Evolutionary conservation across 495 filamentous ascomycete species (phyloP).

Genomic region (Aspergillus diversus): DNA sequence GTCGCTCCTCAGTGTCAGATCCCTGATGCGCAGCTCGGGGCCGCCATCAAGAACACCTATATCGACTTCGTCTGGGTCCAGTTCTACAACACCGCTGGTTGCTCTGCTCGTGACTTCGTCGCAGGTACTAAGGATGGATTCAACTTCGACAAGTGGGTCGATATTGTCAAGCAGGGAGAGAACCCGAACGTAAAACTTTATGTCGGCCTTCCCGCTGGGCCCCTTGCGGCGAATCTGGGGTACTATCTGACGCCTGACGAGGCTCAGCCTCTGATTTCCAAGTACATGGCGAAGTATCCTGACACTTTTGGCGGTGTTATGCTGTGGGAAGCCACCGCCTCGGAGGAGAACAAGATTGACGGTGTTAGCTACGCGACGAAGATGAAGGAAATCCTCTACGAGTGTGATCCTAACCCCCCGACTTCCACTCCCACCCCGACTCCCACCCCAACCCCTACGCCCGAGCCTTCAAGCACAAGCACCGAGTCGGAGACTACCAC

Average conservation of each 20-base stretch:
- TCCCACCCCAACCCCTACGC: conserved; percentile 25
- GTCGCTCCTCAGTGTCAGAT: conserved; percentile 66
- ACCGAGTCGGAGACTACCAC: conserved; percentile 1
- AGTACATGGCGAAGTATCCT: conserved; percentile 53
- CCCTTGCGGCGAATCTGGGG: conserved; percentile 29
- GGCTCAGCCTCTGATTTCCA: conserved; percentile 49
- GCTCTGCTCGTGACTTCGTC: conserved; percentile 54
- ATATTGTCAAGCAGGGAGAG: conserved; percentile 57
- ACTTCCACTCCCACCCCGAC: conserved; percentile 25
- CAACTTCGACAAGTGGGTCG: conserved; percentile 69
- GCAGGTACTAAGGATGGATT: conserved; percentile 52
- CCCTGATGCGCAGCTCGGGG: conserved; percentile 59
- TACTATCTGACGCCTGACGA: conserved; percentile 55
- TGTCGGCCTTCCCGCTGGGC: conserved; percentile 62
- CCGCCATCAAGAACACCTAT: conserved; percentile 48
- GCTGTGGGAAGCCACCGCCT: conserved; percentile 70
- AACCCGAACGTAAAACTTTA: conserved; percentile 67
- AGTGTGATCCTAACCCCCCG: conserved; percentile 34
- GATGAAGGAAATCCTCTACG: conserved; percentile 47
- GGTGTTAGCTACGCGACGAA: conserved; percentile 46
- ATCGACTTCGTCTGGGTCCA: conserved; percentile 73
- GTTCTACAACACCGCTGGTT: conserved; percentile 67
- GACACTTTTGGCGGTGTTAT: conserved; percentile 69
- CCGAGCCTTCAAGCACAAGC: background rate
- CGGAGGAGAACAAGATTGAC: conserved; percentile 49